Percentiles rank a stretch among this genome's conserved stretches.
phyloP scores from a whole-genome alignment of 345 rosid species.

The Acer negundo region DNA sequence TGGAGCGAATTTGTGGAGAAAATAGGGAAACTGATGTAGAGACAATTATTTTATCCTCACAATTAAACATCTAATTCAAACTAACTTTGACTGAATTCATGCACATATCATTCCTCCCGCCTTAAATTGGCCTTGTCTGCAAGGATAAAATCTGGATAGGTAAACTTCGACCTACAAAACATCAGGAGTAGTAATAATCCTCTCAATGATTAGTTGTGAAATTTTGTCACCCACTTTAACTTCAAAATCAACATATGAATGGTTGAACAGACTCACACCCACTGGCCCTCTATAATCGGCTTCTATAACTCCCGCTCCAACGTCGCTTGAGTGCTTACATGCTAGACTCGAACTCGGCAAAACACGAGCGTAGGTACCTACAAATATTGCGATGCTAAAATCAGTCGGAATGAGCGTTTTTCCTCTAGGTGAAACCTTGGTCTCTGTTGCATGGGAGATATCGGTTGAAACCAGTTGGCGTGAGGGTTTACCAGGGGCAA shows the following conservation, averaged over 20 bases:
- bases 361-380: slow-evolving; percentile 57
- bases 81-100: too few species aligned
- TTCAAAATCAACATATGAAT: slow-evolving; percentile 61
- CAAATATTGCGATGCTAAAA: slow-evolving; percentile 63
- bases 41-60: too few species aligned
- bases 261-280: slow-evolving; percentile 70
- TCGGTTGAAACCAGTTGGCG: too few species aligned
- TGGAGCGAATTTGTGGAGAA: too few species aligned
- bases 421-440: slow-evolving; percentile 79
- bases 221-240: slow-evolving; percentile 65
- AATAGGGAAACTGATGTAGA: too few species aligned
- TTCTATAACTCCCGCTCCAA: slow-evolving; percentile 79
- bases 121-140: too few species aligned
- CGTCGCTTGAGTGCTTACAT: slow-evolving; percentile 78
- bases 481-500: too few species aligned
- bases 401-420: slow-evolving; percentile 74
- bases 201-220: slow-evolving; percentile 75
- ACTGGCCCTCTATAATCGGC: slow-evolving; percentile 82
- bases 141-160: too few species aligned
- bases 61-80: too few species aligned
- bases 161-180: slow-evolving; percentile 63
- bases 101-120: too few species aligned
- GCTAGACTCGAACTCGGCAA: slow-evolving; percentile 79
- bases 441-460: slow-evolving; percentile 36
- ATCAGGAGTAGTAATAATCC: slow-evolving; percentile 61